Conservation (phyloP, 768 basidiomycete genomes). For the Filobasidium floriforme region DNA sequence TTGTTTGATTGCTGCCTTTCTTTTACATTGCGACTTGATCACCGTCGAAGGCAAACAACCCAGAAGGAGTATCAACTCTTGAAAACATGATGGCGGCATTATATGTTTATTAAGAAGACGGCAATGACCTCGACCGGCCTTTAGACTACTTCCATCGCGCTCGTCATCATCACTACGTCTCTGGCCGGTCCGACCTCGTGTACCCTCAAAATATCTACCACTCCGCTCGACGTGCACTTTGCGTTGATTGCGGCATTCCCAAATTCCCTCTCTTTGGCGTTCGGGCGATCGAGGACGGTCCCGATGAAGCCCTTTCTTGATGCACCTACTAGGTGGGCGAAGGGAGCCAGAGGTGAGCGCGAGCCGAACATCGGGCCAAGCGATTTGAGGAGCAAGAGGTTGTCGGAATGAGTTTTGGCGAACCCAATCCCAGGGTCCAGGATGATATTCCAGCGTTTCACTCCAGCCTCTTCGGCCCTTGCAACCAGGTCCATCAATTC, state of each 20-base stretch:
- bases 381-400: conserved; percentile 61
- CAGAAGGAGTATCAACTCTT: no score
- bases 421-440: conserved; percentile 92
- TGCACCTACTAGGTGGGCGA: conserved; percentile 60
- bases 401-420: conserved; percentile 72
- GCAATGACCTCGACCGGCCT: no score
- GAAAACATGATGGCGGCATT: no score
- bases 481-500: conserved; percentile 55
- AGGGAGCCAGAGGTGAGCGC: conserved; percentile 47
- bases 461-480: conserved; percentile 51
- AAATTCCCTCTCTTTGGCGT: conserved; percentile 58
- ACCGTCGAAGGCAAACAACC: no score
- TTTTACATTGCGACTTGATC: no score
- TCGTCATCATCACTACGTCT: conserved; percentile 64
- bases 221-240: conserved; percentile 60
- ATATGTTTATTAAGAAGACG: no score
- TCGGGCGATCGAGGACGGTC: conserved; percentile 52
- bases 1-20: no score
- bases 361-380: conserved; percentile 50
- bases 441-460: conserved; percentile 80
- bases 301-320: conserved; percentile 84
- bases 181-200: conserved; percentile 68
- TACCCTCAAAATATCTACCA: conserved; percentile 65
- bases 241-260: conserved; percentile 73
- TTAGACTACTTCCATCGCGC: conserved; percentile 48